These are phyloP conservation scores for Curvularia verruculosa DNA, from an alignment of 2,329 filamentous ascomycete genomes.

Conservation along the genomic window DNA sequence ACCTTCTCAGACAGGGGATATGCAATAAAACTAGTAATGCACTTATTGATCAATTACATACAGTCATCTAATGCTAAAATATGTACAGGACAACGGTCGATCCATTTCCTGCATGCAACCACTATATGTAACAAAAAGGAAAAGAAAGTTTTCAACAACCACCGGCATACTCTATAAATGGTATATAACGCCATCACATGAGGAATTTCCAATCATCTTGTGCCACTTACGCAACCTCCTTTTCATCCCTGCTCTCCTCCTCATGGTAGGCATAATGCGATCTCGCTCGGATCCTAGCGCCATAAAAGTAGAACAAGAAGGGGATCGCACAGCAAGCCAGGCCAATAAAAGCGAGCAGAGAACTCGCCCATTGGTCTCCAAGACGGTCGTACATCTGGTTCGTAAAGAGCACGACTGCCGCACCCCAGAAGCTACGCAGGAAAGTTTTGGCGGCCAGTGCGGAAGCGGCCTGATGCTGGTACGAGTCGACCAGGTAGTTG, in stretches of 20 bases:
- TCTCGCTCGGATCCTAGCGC: slow-evolving; percentile 69
- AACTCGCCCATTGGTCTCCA: slow-evolving; percentile 76
- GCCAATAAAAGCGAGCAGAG: slow-evolving; percentile 73
- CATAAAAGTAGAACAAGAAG: slow-evolving; percentile 80
- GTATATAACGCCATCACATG: slow-evolving; percentile 6
- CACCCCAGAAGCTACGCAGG: slow-evolving; percentile 80
- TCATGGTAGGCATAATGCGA: slow-evolving; percentile 75
- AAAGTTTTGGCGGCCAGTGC: slow-evolving; percentile 83
- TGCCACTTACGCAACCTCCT: slow-evolving; percentile 23
- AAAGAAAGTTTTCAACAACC: neutral
- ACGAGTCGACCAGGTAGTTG: slow-evolving; percentile 65
- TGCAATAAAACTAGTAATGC: neutral
- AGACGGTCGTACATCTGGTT: slow-evolving; percentile 72
- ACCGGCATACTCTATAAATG: neutral
- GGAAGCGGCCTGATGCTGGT: slow-evolving; percentile 77
- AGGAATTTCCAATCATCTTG: no score
- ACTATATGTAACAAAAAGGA: slow-evolving; percentile 14
- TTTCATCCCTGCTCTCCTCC: slow-evolving; percentile 52
- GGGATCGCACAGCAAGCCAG: slow-evolving; percentile 82
- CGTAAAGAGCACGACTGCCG: slow-evolving; percentile 77
- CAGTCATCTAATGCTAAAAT: neutral
- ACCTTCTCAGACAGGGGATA: neutral
- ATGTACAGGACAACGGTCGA: no score
- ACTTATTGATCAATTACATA: neutral
- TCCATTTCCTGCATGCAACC: no score